Evolutionary conservation across 2,329 filamentous ascomycete genomes (phyloP), one percentile per base, ranked within the genome.

Genomic region (Botrytis byssoidea): DNA sequence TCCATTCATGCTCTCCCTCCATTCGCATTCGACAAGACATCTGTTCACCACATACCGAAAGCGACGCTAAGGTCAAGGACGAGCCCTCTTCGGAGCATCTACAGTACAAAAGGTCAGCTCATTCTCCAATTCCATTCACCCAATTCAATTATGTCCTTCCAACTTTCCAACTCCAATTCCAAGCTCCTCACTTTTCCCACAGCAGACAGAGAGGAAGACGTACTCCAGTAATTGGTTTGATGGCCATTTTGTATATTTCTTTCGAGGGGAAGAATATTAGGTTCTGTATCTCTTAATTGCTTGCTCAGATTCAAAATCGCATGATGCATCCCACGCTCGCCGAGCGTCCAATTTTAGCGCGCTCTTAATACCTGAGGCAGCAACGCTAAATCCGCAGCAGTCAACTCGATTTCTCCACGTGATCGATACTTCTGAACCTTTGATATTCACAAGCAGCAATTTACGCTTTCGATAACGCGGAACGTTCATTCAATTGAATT

Each of bases 31-130:
- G 64, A 37, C 29, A 2, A 32, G 29, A 57, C 35, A 46, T 29
- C 32, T 18, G 55, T 70, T 40, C 37, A 60, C 71, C 29, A 79
- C 86, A 79, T 82, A 88, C 87, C 87, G 80, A 87, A 83, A 75
- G 86, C 86, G 80, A 88, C 85, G 77, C 85, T 85, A 79, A 89
- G 83, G 81, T 89, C 87, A 81, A 89, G 85, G 79, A 89, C 86
- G 77, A 88, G 82, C 81, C 85, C 83, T 81, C 86, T 83, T 79
- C 86, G 86, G 84, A 89, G 86, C 86, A 88, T 88, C 87, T 89
- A 80, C 35, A 75, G 72, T 55, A 65, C 63, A 70, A 59, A 74
- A 77, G 77, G 75, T 81, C 77, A 81, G 80, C 76, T 55, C 74
- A 78, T 73, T 40, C 74, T 76, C 72, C 59, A 25, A 40, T 32